phyloP scores from a whole-genome alignment of 164 flowering plant genomes.

The Magnolia kwangsiensis region DNA sequence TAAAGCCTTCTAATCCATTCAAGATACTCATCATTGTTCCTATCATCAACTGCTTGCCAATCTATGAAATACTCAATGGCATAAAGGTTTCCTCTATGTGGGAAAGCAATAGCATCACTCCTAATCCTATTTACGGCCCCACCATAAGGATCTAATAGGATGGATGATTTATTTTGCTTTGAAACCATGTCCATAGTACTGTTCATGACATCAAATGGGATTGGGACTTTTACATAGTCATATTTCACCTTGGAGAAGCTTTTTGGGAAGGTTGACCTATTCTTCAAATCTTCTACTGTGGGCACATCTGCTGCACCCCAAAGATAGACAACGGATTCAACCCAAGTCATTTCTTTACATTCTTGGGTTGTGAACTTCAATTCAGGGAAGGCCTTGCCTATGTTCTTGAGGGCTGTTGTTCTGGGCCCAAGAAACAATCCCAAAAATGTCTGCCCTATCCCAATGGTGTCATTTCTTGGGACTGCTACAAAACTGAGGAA shows the following conservation, averaged over 20 bases:
- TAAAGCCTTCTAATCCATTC: slow-evolving; percentile 8
- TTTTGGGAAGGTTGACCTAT: neutral
- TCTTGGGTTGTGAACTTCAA: slow-evolving; percentile 1
- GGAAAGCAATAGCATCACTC: slow-evolving; percentile 19
- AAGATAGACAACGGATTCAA: slow-evolving; percentile 7
- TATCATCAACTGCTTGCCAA: slow-evolving; percentile 13
- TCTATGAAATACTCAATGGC: slow-evolving; percentile 10
- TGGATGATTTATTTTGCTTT: neutral
- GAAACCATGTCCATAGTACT: neutral
- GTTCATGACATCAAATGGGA: slow-evolving; percentile 6
- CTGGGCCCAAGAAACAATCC: slow-evolving; percentile 6
- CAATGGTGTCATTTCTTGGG: neutral
- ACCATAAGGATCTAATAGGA: slow-evolving; percentile 23
- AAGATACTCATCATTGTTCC: neutral
- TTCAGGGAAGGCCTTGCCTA: slow-evolving; percentile 8
- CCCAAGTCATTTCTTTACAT: slow-evolving; percentile 17
- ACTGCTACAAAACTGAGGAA: slow-evolving; percentile 4
- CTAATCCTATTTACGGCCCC: slow-evolving; percentile 18
- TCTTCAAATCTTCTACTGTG: neutral
- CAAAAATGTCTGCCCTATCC: neutral
- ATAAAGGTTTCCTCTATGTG: slow-evolving; percentile 18
- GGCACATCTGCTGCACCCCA: neutral
- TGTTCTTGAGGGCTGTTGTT: neutral
- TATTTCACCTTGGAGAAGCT: slow-evolving; percentile 3
- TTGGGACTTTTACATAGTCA: slow-evolving; percentile 8